phyloP scores from a whole-genome alignment of 2,329 filamentous ascomycete genomes.

The Pseudogymnoascus sp. region DNA sequence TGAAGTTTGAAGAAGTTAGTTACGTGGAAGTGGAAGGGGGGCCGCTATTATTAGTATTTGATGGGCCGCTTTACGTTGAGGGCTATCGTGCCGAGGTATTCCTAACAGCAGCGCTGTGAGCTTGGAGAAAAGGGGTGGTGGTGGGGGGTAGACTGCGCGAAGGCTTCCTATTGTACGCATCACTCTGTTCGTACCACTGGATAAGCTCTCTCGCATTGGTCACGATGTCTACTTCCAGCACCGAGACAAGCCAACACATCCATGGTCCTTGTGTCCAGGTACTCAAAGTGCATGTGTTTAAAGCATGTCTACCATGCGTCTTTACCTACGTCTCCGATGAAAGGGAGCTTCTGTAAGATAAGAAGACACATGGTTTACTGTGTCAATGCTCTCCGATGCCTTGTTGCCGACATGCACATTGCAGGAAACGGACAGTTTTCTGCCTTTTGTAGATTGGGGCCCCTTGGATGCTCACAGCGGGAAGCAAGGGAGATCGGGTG shows the following conservation, averaged over 20 bases:
- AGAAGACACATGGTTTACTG: not conserved
- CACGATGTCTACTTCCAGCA: not conserved
- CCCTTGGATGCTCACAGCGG: not conserved
- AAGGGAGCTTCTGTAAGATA: not conserved
- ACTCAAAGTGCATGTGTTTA: not conserved
- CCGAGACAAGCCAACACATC: slow-evolving; percentile 2
- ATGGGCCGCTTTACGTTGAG: not conserved
- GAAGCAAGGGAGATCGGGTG: not conserved
- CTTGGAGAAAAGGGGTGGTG: not conserved
- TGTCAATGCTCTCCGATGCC: not conserved
- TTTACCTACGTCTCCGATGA: not conserved
- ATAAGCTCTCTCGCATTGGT: slow-evolving; percentile 4
- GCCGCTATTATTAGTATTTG: slow-evolving; percentile 12
- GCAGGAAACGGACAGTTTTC: not conserved
- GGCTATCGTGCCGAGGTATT: not conserved
- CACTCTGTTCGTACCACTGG: not conserved
- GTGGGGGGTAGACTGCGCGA: not conserved
- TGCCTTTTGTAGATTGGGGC: not conserved
- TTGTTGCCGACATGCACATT: not conserved
- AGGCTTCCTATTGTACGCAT: not conserved
- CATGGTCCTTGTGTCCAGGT: not conserved
- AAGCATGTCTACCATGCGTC: slow-evolving; percentile 3
- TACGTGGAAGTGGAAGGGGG: slow-evolving; percentile 4
- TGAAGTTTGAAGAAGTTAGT: not conserved
- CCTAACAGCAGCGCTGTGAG: not conserved